These are phyloP conservation scores for Candida glucosophila DNA, from an alignment of 1,139 yeast genomes.

Conservation along the genomic window DNA sequence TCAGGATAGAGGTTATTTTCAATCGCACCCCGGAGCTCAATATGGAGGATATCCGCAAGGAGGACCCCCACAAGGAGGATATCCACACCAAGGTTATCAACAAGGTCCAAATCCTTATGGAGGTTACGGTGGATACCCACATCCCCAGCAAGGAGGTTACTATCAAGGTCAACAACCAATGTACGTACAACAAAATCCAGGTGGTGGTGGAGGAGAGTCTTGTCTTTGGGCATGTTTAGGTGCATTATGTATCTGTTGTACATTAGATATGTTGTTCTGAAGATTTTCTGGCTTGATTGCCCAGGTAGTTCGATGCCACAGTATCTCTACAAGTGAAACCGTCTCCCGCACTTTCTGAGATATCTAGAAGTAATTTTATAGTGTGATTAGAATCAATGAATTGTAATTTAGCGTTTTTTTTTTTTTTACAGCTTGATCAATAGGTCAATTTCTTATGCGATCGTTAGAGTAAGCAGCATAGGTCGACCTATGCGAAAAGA, in stretches of 20 bases:
- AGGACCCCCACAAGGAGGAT: slow-evolving; percentile 10
- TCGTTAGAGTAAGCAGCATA: too few relatives aligned
- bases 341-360: too few relatives aligned
- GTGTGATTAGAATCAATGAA: too few relatives aligned
- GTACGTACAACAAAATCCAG: slow-evolving; percentile 51
- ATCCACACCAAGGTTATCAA: slow-evolving; percentile 24
- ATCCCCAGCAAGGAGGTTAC: slow-evolving; percentile 21
- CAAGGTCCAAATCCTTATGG: slow-evolving; percentile 20
- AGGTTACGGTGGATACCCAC: slow-evolving; percentile 18
- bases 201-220: too few relatives aligned
- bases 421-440: too few relatives aligned
- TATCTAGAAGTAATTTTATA: too few relatives aligned
- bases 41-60: slow-evolving; percentile 25
- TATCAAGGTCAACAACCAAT: slow-evolving; percentile 55
- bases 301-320: too few relatives aligned
- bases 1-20: slow-evolving; percentile 22
- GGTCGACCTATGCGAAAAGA: too few relatives aligned
- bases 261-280: slow-evolving; percentile 58
- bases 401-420: too few relatives aligned
- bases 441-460: too few relatives aligned
- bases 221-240: slow-evolving; percentile 67
- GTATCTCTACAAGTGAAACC: too few relatives aligned
- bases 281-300: too few relatives aligned
- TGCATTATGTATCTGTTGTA: slow-evolving; percentile 67
- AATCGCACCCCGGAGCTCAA: slow-evolving; percentile 15